Evolutionary conservation across 2,329 filamentous ascomycete genomes (phyloP), one percentile per base, ranked within the genome.

Genomic region (Xylariaceae sp.): DNA sequence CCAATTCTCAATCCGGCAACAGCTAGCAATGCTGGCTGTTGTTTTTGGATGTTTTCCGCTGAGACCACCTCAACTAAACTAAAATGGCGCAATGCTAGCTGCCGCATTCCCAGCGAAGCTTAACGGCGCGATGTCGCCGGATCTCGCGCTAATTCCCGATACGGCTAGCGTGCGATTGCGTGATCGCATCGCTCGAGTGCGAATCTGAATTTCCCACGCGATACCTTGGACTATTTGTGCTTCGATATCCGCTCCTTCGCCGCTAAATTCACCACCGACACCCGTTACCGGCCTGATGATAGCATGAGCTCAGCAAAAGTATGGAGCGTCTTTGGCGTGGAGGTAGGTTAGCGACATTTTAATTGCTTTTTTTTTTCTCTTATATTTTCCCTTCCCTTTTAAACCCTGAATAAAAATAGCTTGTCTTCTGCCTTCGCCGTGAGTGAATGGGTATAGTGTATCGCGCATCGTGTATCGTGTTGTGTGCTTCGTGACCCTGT

Each of bases 251-350:
- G 57, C 55, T 32, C 52, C 46, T 54, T 58, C 59, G 61, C 61
- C 61, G 52, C 40, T 29, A 49, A 52, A 54, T 49, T 55, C 56
- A 56, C 51, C 47, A 56, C 61, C 61, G 61, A 63, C 53, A 63
- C 56, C 61, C 61, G 59, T 50, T 50, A 48, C 52, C 48, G 50
- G 58, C 48, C 32, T 52, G 62, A 57, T 52, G 62, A 57, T 58
- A 64, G 60, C 56, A 70, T 70, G 65, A 59, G 53, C 43, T 48
- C 44, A 44, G 46, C 57, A 43, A 59, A 58, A 48, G 54, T 66
- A 61, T 68, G 62, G 63, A 50, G 55, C 61, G 58, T 65, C 48
- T 68, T 65, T 48, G 62, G 64, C 56, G 62, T 63, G 48, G 57
- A 63, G 57, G 63, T 62, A 64, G 60, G 63, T 57, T 54, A 46